A percentile compares a stretch with the other conserved stretches of the same genome.
phyloP scores from a whole-genome alignment of 2,329 filamentous ascomycete genomes.

The Ambrosiella cleistominuta region DNA sequence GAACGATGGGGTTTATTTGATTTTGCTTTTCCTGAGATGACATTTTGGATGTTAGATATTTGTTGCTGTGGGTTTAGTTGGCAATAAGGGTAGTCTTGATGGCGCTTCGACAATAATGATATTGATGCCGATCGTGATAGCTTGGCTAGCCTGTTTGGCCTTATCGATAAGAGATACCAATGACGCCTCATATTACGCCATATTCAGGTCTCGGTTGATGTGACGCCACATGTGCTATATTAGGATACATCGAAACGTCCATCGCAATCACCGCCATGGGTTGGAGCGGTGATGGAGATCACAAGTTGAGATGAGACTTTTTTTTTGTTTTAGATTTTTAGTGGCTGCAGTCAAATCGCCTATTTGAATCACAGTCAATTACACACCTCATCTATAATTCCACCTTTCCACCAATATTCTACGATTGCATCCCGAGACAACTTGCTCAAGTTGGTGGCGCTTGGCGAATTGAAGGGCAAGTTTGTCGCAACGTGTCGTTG shows the following conservation, averaged over 20 bases:
- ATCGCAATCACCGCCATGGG: not conserved
- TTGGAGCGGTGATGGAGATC: not conserved
- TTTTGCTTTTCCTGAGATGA: constrained; percentile 49
- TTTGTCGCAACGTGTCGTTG: too few species aligned
- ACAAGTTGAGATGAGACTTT: not conserved
- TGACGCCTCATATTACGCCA: not conserved
- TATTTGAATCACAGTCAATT: not conserved
- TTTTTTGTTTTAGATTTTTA: not conserved
- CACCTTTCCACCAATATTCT: too few species aligned
- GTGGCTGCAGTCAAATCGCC: not conserved
- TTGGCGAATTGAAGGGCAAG: too few species aligned
- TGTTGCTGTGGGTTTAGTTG: not conserved
- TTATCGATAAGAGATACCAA: not conserved
- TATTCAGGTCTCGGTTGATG: not conserved
- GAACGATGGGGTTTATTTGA: constrained; percentile 59
- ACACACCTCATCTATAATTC: too few species aligned
- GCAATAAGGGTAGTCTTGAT: not conserved
- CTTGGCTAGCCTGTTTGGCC: constrained; percentile 5
- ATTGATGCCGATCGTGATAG: not conserved
- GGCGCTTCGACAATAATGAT: not conserved
- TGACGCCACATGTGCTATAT: not conserved
- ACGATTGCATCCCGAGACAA: too few species aligned
- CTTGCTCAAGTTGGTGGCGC: too few species aligned
- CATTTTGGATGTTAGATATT: constrained; percentile 4
- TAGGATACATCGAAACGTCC: too few species aligned